These are phyloP conservation scores for Entamoeba dispar DNA, from an alignment of 208 protist genomes.

Conservation along the genomic window DNA sequence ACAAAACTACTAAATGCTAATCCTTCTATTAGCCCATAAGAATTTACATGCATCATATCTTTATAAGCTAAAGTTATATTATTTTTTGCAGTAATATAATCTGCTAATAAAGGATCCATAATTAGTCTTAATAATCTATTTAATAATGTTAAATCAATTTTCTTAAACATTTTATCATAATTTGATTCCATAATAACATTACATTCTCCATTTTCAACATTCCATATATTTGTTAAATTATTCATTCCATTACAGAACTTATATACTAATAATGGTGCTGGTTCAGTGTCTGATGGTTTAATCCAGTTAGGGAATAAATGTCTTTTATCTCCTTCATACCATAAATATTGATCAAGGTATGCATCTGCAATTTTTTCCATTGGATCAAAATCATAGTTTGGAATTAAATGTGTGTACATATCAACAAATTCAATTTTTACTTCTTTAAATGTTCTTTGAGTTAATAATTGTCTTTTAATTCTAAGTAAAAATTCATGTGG, in stretches of 20 bases:
- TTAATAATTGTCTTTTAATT: constrained; percentile 94
- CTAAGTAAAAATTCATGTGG: constrained; percentile 88
- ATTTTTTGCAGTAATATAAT: constrained; percentile 99
- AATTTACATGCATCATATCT: constrained; percentile 98
- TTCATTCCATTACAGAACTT: constrained; percentile 99
- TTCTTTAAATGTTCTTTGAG: constrained; percentile 93
- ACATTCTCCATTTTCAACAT: constrained; percentile 80
- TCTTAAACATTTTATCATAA: constrained; percentile 90
- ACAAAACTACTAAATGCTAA: constrained; percentile 98
- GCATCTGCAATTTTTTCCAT: constrained; percentile 99
- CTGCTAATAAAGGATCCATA: constrained; percentile 97
- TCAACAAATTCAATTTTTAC: constrained; percentile 96
- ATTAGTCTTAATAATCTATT: constrained; percentile 93
- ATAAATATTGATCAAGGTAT: constrained; percentile 99
- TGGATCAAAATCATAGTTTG: constrained; percentile 93
- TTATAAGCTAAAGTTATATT: constrained; percentile 97
- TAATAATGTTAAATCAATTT: constrained; percentile 96
- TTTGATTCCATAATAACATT: constrained; percentile 85
- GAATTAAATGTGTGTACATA: constrained; percentile 91
- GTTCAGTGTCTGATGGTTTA: constrained; percentile 95
- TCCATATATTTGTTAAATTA: constrained; percentile 87
- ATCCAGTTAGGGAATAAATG: constrained; percentile 99
- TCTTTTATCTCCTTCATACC: constrained; percentile 92
- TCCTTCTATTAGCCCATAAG: constrained; percentile 89
- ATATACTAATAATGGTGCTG: constrained; percentile 90